Conservation (phyloP, 352 stramenopile genomes). For the Blastocystis sp. region DNA sequence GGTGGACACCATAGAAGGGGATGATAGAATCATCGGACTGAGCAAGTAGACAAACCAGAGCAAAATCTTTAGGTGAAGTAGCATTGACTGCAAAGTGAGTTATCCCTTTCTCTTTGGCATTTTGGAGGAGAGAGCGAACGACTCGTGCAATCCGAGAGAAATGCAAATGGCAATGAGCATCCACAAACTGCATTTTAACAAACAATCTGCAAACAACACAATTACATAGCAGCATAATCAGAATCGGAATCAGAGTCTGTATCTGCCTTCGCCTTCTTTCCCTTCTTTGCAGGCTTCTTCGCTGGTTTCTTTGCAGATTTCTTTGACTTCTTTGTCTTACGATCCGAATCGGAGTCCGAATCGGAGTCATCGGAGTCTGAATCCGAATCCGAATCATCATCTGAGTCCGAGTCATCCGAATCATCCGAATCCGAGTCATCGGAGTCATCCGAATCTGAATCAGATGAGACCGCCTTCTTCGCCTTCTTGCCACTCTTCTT, state of each 20-base stretch:
- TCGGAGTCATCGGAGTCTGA: conserved; percentile 13
- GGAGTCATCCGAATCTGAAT: not conserved
- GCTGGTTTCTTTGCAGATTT: conserved; percentile 48
- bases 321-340: conserved; percentile 44
- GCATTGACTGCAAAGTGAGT: conserved; percentile 3
- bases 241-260: conserved; percentile 46
- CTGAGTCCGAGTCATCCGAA: not conserved
- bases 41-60: not conserved
- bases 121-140: not conserved
- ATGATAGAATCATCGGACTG: not conserved
- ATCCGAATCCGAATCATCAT: conserved; percentile 12
- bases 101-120: not conserved
- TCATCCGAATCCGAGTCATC: not conserved
- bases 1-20: conserved; percentile 20
- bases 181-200: conserved; percentile 27
- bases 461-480: not conserved
- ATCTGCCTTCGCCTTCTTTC: conserved; percentile 27
- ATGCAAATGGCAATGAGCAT: conserved; percentile 36
- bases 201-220: not conserved
- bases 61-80: not conserved
- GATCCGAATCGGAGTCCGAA: conserved; percentile 3
- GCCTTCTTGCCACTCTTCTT: conserved; percentile 50
- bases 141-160: not conserved
- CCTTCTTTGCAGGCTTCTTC: conserved; percentile 53
- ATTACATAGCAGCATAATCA: conserved; percentile 62